Evolutionary conservation across 257 asterid genomes (phyloP), one percentile per base, ranked within the genome.

Genomic region (Petrea volubilis): DNA sequence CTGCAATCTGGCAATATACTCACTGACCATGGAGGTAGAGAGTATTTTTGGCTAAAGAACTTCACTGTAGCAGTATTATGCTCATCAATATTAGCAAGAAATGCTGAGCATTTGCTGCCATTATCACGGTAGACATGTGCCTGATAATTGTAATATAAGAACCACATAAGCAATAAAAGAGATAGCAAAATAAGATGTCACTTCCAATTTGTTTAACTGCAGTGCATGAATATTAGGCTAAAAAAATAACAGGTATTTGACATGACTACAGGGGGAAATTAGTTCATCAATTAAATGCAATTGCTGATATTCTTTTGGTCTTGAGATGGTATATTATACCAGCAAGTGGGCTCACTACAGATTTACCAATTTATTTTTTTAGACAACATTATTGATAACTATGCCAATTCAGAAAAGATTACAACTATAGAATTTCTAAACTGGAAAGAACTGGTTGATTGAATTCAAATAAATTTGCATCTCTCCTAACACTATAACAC

Each of bases 11-110:
- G 96, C 78, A 94, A 81, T 64, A 93, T 82, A 77, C 91, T 91
- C 62, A 91, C 98, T 28, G 98, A 93, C 98, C 98, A 93, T 7
- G 98, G 90, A 56, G 96, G 96, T 74, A 93, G 79, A 71, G 81
- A 78, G 77, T 86, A 93, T 27, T 68, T 79, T 70, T 73, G 85
- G 64, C 87, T 90, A 25, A 21, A 82, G 72, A 93, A 91, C 49
- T 68, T 81, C 70, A 93, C 98, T 9, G 81, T 56, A 46, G 77
- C 91, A 18, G 92, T 85, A 49, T 76, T 74, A 49, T 82, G 87
- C 78, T 89, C 96, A 76, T 93, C 97, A 60, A 93, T 93, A 81
- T 87, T 93, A 34, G 98, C 96, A 15, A 93, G 95, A 86, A 93
- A 93, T 50, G 97, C 98, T 47, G 97, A 67, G 72, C 98, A 93